Evolutionary conservation across 2,329 filamentous ascomycete species (phyloP).

Genomic region (Hyphodiscus sp.): DNA sequence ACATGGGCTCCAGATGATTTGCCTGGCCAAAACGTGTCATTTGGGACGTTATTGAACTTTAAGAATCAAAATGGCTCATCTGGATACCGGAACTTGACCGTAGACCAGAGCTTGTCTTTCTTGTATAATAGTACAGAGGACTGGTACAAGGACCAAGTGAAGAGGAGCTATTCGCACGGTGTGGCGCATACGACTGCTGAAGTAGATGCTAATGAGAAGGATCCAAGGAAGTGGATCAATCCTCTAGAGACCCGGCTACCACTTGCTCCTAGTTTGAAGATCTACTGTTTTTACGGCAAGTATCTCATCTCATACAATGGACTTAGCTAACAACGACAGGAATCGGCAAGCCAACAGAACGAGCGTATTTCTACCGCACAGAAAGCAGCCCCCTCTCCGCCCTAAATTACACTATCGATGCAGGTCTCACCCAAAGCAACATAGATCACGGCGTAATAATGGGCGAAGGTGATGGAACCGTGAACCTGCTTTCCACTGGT

Average conservation of each 20-base stretch:
- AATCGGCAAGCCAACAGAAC: constrained; percentile 87
- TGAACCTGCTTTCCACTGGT: constrained; percentile 82
- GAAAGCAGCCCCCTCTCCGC: constrained; percentile 58
- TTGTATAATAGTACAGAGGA: constrained; percentile 70
- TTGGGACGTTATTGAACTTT: constrained; percentile 82
- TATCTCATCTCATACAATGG: background rate
- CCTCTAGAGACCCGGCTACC: constrained; percentile 85
- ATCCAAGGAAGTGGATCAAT: constrained; percentile 85
- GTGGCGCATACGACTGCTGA: constrained; percentile 73
- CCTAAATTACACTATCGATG: constrained; percentile 70
- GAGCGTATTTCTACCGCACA: constrained; percentile 80
- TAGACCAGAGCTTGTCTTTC: constrained; percentile 70
- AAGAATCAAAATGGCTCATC: constrained; percentile 59
- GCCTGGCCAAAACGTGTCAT: constrained; percentile 65
- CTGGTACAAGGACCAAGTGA: constrained; percentile 76
- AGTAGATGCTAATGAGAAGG: constrained; percentile 75
- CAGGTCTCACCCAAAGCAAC: constrained; percentile 49
- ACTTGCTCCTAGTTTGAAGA: constrained; percentile 80
- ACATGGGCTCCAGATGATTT: constrained; percentile 84
- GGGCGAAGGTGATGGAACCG: constrained; percentile 93
- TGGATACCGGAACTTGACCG: constrained; percentile 70
- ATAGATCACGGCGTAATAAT: constrained; percentile 88
- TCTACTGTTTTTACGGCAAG: constrained; percentile 88
- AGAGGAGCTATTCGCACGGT: constrained; percentile 76
- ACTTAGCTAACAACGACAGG: constrained; percentile 30